Evolutionary conservation across 257 asterid species (phyloP).

Genomic region (Plantago major): DNA sequence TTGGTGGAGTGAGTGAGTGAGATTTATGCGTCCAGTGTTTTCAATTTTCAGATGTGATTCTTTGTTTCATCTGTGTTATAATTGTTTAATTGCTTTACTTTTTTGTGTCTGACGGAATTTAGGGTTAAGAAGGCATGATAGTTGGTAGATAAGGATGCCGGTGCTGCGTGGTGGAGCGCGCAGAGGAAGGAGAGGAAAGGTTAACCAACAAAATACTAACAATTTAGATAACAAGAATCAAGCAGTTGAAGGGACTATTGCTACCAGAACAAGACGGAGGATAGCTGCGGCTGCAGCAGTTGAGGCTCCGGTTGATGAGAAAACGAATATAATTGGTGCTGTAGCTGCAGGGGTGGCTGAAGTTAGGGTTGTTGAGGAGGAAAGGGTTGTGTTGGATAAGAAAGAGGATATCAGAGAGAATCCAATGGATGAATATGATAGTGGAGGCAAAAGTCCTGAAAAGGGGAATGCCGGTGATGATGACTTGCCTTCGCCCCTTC

Average conservation of each 20-base stretch:
- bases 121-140: slow-evolving; percentile 24
- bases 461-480: slow-evolving; percentile 59
- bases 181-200: slow-evolving; percentile 54
- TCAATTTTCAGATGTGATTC: too few relatives aligned
- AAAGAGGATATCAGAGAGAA: slow-evolving; percentile 42
- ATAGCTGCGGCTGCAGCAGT: slow-evolving; percentile 17
- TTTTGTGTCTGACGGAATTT: background rate
- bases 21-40: background rate
- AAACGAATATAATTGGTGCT: background rate
- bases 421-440: slow-evolving; percentile 36
- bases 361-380: slow-evolving; percentile 33
- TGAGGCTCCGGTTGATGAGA: slow-evolving; percentile 14
- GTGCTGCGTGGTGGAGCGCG: slow-evolving; percentile 71
- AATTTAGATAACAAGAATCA: background rate
- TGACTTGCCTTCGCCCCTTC: slow-evolving; percentile 52
- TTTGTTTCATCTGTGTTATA: background rate
- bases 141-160: slow-evolving; percentile 78
- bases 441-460: slow-evolving; percentile 49
- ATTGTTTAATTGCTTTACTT: background rate
- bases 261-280: slow-evolving; percentile 17
- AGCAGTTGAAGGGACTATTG: slow-evolving; percentile 8
- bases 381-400: slow-evolving; percentile 24
- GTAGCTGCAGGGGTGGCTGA: slow-evolving; percentile 39
- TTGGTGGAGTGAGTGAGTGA: background rate
- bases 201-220: slow-evolving; percentile 7